Base-by-base conservation (phyloP, 495 filamentous ascomycete species). In the Penicillium macrosclerotiorum region DNA sequence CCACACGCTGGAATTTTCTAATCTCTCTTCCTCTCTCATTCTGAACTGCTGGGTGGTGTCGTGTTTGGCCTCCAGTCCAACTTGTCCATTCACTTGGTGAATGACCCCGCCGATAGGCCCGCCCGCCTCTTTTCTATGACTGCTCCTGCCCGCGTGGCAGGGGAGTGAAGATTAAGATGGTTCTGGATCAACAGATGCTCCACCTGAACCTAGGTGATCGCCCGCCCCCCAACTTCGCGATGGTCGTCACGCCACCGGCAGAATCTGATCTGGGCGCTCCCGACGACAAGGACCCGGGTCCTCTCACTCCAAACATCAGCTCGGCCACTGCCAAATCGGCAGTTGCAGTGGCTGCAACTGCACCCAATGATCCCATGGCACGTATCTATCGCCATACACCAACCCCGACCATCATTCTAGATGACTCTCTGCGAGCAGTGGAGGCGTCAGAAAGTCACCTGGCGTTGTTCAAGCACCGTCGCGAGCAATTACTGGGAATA, bases 361-460 rank as follows among this genome's bases (percentile, higher is more conserved):
- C 32, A 6, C 11, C n/a, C 2, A 26, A 52, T 24, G 37, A 56
- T 27, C 36, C 54, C 11, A 40, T 68, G 39, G 43, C 45, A 38
- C 59, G 59, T n/a, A 64, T 80, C 37, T 73, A 72, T 55, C 75
- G 76, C 43, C 54, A 62, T 30, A 76, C 71, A 0, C 78, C 79
- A 1, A 65, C 73, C 2, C 73, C 78, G 2, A 69, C 71, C 9
- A 55, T 81, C 20, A 47, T 81, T 29, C 62, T 83, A 4, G 68
- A 79, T 41, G 63, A 72, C 13, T 54, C 67, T 0, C 65, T 74
- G 34, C 57, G 53, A 32, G 66, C 82, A 32, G 48, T 72, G 20
- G 63, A 74, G 18, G 73, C 74, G 3, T 83, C 80, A 3, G 54
- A 72, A 8, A 75, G 75, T 42, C 74, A 79, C 45, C 49, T 75